Evolutionary conservation across 1,139 yeast species (phyloP), one percentile per base, ranked within the genome.

Genomic region (Debaryomyces nepalensis): DNA sequence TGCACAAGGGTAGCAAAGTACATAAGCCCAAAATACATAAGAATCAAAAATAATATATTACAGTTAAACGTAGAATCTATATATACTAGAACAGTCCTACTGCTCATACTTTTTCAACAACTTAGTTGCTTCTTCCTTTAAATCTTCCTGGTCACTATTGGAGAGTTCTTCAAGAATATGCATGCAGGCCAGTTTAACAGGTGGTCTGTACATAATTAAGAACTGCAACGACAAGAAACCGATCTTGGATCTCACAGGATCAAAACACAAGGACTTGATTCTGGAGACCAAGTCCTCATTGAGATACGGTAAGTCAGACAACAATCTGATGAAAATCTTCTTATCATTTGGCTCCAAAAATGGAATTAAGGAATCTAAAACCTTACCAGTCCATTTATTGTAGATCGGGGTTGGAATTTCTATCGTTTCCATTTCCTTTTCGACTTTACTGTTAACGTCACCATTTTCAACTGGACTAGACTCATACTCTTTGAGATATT

Each of bases 131-230:
- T 81, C 85, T 14, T 70, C 77, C 51, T 73, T 72, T 43, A 84
- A 68, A 40, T 81, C 84, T 26, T 78, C 80, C 43, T 73, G 78
- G 37, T 71, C 75, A 37, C 71, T 63, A 12, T 69, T 66, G 35
- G 78, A 69, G 52, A 91, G 64, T 18, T 81, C 82, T 45, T 74
- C 73, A 38, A 90, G 69, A 6, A 90, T 72, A n/a, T 73, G 77
- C 26, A 89, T 61, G 57, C 96, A 87, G 18, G 73, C 73, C 2
- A 68, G 67, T 48, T 84, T 80, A 21, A 82, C 77, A 3, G 99
- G 98, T 0, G 97, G 97, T 51, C 97, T 77, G 59, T 88, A 87
- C 91, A 89, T 87, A 45, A 90, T 79, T 51, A 95, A 67, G 58
- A 86, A 91, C 50, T 87, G 87, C 43, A 90, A 66, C 1, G 95